A percentile compares a stretch with the other conserved stretches of the same genome.
Conservation (phyloP, 2,329 filamentous ascomycete species). For the Nectriaceae sp. region DNA sequence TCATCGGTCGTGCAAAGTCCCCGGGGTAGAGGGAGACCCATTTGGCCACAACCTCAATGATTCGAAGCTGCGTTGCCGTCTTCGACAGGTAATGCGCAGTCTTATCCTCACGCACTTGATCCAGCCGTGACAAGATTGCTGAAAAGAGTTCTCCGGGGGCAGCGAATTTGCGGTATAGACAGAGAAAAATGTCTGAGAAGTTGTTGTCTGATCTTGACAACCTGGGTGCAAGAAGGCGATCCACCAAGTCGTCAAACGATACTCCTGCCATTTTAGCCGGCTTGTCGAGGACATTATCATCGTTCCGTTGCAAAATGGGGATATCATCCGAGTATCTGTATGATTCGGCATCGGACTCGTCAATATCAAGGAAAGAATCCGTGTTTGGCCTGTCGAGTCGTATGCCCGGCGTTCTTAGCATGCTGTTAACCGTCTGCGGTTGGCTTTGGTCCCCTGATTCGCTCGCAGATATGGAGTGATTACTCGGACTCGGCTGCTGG, state of each 20-base stretch:
- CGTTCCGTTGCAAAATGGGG: constrained; percentile 65
- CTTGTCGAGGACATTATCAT: constrained; percentile 59
- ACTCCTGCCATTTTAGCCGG: constrained; percentile 55
- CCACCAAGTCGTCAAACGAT: constrained; percentile 73
- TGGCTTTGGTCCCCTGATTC: constrained; percentile 22
- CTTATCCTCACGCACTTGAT: constrained; percentile 67
- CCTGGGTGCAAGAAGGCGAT: constrained; percentile 79
- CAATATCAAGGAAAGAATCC: constrained; percentile 66
- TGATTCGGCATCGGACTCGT: constrained; percentile 70
- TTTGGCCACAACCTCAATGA: constrained; percentile 80
- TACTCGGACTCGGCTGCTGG: constrained; percentile 20
- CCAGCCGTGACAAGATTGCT: constrained; percentile 75
- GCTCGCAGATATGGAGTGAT: constrained; percentile 8
- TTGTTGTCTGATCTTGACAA: constrained; percentile 87
- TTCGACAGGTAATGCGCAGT: constrained; percentile 71
- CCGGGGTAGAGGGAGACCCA: constrained; percentile 92
- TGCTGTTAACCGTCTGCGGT: constrained; percentile 48
- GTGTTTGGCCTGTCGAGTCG: constrained; percentile 49
- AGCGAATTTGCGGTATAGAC: constrained; percentile 91
- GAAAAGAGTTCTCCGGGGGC: constrained; percentile 77
- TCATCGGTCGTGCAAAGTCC: constrained; percentile 82
- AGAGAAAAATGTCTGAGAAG: constrained; percentile 86
- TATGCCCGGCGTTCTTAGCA: constrained; percentile 54
- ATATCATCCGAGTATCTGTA: constrained; percentile 67
- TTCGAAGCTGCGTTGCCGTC: constrained; percentile 78